Conservation (phyloP, 225 moss, liverwort and hornwort genomes). For the Antitrichia curtipendula region DNA sequence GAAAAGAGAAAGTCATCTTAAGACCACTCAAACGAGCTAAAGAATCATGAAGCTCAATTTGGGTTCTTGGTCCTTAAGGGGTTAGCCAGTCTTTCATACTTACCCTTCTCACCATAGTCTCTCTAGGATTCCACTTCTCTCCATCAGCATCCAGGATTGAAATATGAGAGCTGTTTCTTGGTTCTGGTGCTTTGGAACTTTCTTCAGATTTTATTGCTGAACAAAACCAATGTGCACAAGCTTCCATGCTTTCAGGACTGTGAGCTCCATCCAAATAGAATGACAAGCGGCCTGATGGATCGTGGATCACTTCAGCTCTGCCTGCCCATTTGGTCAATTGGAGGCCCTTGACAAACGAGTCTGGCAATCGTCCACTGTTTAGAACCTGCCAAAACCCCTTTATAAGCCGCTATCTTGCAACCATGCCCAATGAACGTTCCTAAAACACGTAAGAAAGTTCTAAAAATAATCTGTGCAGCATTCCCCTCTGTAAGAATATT, state of each 20-base stretch:
- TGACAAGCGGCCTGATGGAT: constrained; percentile 57
- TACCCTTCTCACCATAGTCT: constrained; percentile 48
- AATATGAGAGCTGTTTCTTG: neutral
- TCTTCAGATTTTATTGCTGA: constrained; percentile 29
- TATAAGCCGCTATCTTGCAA: neutral
- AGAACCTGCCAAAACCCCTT: constrained; percentile 28
- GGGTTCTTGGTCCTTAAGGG: neutral
- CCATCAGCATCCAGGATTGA: constrained; percentile 16
- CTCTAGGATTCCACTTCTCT: constrained; percentile 33
- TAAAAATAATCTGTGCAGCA: neutral
- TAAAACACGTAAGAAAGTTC: neutral
- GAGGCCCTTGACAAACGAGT: constrained; percentile 63
- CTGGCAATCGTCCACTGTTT: constrained; percentile 59
- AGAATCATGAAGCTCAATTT: neutral
- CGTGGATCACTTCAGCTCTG: constrained; percentile 73
- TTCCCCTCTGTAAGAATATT: neutral
- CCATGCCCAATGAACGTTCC: neutral
- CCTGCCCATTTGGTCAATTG: constrained; percentile 69
- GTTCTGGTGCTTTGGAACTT: neutral
- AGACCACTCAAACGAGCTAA: neutral
- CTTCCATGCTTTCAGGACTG: constrained; percentile 99
- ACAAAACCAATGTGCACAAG: constrained; percentile 93
- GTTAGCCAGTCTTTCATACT: neutral
- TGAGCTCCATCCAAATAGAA: constrained; percentile 98
- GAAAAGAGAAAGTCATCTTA: neutral